Evolutionary conservation across 352 stramenopile genomes (phyloP).

Genomic region (Chrysophaeum taylorii): DNA sequence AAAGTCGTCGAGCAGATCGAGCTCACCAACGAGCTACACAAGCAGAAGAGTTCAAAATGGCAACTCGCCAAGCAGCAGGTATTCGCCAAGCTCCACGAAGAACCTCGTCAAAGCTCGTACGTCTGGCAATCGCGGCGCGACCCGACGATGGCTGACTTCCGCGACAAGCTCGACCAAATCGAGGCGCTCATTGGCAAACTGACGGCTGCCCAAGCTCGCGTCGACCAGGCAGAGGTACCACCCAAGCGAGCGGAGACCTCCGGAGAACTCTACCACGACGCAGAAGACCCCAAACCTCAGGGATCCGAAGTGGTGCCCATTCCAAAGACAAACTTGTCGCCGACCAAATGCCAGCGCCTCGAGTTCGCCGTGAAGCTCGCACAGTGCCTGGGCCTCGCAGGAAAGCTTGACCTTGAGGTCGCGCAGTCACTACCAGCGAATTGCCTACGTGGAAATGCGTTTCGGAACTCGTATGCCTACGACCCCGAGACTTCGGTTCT

Average conservation of each 20-base stretch:
- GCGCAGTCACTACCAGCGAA: slow-evolving; percentile 12
- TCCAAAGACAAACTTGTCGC: background rate
- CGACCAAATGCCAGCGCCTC: background rate
- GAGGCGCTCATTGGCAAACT: background rate
- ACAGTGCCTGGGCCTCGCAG: background rate
- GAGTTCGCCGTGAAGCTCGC: slow-evolving; percentile 18
- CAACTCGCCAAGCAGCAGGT: too few species aligned
- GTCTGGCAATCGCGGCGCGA: too few species aligned
- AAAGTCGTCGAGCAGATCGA: background rate
- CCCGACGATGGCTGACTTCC: too few species aligned
- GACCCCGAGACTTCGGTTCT: background rate
- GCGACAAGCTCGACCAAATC: slow-evolving; percentile 4
- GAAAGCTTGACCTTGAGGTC: background rate
- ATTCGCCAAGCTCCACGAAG: too few species aligned
- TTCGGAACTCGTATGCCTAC: slow-evolving; percentile 31
- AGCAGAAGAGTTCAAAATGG: too few species aligned
- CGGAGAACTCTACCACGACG: slow-evolving; percentile 5
- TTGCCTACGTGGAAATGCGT: slow-evolving; percentile 19
- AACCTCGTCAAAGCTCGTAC: too few species aligned
- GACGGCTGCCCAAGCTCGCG: too few species aligned
- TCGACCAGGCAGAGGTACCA: too few species aligned
- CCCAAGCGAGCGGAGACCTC: too few species aligned
- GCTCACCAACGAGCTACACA: background rate
- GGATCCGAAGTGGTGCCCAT: background rate
- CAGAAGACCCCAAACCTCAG: background rate